Conservation (phyloP, 2,329 filamentous ascomycete genomes). For the Plectosphaerella sp. region DNA sequence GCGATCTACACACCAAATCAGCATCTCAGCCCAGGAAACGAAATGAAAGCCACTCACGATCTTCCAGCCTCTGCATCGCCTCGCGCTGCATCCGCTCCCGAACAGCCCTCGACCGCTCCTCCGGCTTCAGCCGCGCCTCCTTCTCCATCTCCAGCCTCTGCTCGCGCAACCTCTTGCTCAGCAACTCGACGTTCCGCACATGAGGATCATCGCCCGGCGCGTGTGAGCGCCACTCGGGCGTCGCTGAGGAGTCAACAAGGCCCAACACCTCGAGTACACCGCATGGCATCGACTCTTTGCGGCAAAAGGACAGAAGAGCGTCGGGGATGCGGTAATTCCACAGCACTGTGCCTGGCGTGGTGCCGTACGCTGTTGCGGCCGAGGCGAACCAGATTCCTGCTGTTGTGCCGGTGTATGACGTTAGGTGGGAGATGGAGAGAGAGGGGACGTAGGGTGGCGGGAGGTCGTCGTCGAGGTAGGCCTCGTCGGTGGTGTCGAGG, state of each 20-base stretch:
- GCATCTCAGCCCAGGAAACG: not conserved
- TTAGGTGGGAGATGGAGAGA: slow-evolving; percentile 44
- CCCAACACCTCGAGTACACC: slow-evolving; percentile 53
- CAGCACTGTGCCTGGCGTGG: slow-evolving; percentile 48
- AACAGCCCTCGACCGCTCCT: slow-evolving; percentile 33
- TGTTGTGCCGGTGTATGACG: slow-evolving; percentile 23
- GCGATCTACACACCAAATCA: slow-evolving; percentile 26
- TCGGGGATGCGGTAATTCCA: slow-evolving; percentile 58
- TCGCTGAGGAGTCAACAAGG: slow-evolving; percentile 43
- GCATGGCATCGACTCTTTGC: slow-evolving; percentile 51
- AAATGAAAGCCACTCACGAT: slow-evolving; percentile 29
- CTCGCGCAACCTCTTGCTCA: slow-evolving; percentile 31
- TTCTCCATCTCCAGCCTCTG: slow-evolving; percentile 33
- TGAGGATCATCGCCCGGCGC: slow-evolving; percentile 35
- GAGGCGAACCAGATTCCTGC: slow-evolving; percentile 54
- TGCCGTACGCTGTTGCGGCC: slow-evolving; percentile 50
- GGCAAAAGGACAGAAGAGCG: slow-evolving; percentile 43
- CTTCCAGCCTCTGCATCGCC: slow-evolving; percentile 38
- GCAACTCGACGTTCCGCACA: slow-evolving; percentile 29
- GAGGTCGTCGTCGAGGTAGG: slow-evolving; percentile 2
- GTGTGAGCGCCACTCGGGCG: slow-evolving; percentile 43
- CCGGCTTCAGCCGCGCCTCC: slow-evolving; percentile 38
- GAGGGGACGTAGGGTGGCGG: slow-evolving; percentile 24
- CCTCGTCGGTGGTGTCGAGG: not conserved
- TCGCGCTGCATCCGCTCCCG: slow-evolving; percentile 36